These are phyloP conservation scores for Silene uniflora DNA, from an alignment of 148 eudicot genomes.

Conservation along the genomic window DNA sequence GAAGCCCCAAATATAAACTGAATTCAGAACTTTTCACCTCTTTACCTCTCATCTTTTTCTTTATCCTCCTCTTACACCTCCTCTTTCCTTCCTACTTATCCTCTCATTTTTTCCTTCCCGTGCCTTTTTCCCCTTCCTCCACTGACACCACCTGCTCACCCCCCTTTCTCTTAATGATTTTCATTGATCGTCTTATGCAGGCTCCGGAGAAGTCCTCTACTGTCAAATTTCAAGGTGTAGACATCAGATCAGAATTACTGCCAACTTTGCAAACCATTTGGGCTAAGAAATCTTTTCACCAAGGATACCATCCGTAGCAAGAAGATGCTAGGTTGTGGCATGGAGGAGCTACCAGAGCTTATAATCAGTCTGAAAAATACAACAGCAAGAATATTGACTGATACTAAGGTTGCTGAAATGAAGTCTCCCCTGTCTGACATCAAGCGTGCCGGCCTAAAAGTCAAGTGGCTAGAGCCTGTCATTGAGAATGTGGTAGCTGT, in stretches of 20 bases:
- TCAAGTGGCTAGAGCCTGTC: constrained; percentile 15
- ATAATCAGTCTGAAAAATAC: constrained; percentile 9
- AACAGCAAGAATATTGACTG: constrained; percentile 14
- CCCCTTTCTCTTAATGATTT: no score
- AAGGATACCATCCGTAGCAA: constrained; percentile 6
- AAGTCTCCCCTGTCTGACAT: constrained; percentile 11
- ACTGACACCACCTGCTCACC: no score
- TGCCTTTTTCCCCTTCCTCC: no score
- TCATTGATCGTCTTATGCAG: not conserved
- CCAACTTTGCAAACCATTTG: constrained; percentile 23
- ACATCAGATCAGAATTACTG: constrained; percentile 6
- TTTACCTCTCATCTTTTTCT: no score
- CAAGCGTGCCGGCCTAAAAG: constrained; percentile 15
- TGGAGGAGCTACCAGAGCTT: constrained; percentile 21
- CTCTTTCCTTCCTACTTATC: no score
- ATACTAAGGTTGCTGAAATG: constrained; percentile 7
- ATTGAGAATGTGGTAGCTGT: constrained; percentile 4
- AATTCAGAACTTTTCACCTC: no score
- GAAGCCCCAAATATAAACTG: no score
- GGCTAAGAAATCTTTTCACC: constrained; percentile 9
- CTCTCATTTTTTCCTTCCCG: no score
- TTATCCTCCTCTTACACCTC: no score
- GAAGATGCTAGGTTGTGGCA: constrained; percentile 9
- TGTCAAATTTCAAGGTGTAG: constrained; percentile 15
- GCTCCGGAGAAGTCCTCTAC: not conserved